Conservation (phyloP, 106 monocot genomes). For the Alisma plantagoaquatica region DNA sequence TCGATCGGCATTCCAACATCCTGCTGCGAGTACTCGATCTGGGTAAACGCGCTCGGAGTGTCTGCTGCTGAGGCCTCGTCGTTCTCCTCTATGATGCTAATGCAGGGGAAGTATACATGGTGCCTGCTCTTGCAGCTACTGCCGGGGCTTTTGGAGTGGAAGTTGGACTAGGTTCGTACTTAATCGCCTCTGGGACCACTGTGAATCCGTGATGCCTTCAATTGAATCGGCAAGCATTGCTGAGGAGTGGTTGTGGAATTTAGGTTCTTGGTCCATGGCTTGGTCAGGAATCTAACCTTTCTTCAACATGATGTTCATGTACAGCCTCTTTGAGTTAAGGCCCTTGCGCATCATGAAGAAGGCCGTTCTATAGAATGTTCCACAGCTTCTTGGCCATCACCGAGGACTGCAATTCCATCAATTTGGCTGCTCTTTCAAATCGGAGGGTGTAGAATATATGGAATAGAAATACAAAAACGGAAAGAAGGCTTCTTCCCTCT, state of each 20-base stretch:
- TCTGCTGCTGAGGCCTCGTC: conserved; percentile 3
- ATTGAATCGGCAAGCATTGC: neutral
- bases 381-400: conserved; percentile 15
- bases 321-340: conserved; percentile 7
- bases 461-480: too few species aligned
- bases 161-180: conserved; percentile 11
- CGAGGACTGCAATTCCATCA: too few species aligned
- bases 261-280: neutral
- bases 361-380: conserved; percentile 1
- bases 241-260: neutral
- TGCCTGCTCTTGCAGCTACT: conserved; percentile 3
- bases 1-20: too few species aligned
- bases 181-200: conserved; percentile 1
- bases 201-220: neutral
- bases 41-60: neutral
- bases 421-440: too few species aligned
- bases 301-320: conserved; percentile 16
- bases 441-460: too few species aligned
- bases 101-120: conserved; percentile 30
- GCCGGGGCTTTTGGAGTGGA: neutral
- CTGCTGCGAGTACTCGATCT: conserved; percentile 18
- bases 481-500: too few species aligned
- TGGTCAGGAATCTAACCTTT: conserved; percentile 7
- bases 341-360: conserved; percentile 15
- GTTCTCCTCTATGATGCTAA: conserved; percentile 7